A percentile compares a stretch with the other conserved stretches of the same genome.
These are phyloP conservation scores for Pyricularia sp. DNA, from an alignment of 2,329 filamentous ascomycete genomes.

Conservation along the genomic window DNA sequence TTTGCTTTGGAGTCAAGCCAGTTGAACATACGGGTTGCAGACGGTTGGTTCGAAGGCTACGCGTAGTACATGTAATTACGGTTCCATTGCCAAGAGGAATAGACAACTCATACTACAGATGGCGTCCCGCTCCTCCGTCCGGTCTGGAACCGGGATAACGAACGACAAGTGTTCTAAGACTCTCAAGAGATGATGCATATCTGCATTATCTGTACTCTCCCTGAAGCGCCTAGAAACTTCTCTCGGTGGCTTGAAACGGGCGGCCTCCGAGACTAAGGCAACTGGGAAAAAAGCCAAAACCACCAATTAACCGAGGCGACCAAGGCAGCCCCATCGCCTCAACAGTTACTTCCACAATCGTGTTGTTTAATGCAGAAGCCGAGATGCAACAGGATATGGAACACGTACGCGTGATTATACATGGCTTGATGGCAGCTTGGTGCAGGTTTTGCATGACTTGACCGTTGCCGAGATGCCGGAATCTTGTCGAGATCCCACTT, in stretches of 20 bases:
- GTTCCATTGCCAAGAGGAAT: not conserved
- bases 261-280: not conserved
- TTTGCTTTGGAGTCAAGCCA: not conserved
- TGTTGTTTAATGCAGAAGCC: not conserved
- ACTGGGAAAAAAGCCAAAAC: not conserved
- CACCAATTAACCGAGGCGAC: not conserved
- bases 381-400: not conserved
- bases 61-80: not conserved
- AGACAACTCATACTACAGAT: slow-evolving; percentile 1
- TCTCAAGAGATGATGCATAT: not conserved
- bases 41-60: not conserved
- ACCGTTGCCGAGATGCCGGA: not conserved
- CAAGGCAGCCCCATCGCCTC: not conserved
- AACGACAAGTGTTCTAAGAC: not conserved
- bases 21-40: not conserved
- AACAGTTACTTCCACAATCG: not conserved
- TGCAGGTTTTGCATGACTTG: not conserved
- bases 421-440: not conserved
- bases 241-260: not conserved
- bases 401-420: not conserved
- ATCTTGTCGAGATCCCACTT: not conserved
- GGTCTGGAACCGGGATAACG: not conserved
- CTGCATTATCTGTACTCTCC: not conserved
- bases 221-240: not conserved
- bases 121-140: not conserved